These are phyloP conservation scores for Graphiopsis chlorocephala DNA, from an alignment of 2,329 filamentous ascomycete species.

Conservation along the genomic window DNA sequence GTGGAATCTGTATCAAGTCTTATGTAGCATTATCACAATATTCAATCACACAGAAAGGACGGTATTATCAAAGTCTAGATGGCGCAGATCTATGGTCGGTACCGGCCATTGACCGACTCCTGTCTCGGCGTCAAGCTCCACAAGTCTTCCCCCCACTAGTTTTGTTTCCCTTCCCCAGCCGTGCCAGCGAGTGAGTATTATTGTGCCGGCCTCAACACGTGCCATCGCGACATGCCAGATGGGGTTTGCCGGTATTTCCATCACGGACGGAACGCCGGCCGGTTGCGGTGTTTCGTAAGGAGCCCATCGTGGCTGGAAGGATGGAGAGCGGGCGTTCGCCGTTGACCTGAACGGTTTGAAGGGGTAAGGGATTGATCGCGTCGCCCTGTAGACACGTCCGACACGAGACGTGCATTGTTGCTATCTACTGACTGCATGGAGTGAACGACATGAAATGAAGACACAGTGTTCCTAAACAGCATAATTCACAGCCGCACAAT, in stretches of 20 bases:
- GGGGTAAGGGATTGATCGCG: conserved; percentile 4
- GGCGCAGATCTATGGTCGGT: conserved; percentile 1
- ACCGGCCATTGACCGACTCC: background rate
- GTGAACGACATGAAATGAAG: background rate
- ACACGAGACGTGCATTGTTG: background rate
- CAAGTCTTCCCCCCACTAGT: background rate
- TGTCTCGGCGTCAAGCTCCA: background rate
- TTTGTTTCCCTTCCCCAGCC: background rate
- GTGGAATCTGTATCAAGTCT: background rate
- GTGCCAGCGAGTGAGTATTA: background rate
- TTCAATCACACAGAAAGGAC: background rate
- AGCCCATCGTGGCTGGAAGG: background rate
- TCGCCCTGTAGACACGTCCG: background rate
- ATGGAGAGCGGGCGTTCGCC: background rate
- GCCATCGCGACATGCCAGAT: background rate
- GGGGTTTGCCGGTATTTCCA: background rate
- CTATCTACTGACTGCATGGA: background rate
- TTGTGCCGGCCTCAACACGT: background rate
- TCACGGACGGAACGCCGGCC: background rate
- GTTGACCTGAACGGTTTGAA: background rate
- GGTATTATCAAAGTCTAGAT: background rate
- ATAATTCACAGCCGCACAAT: background rate
- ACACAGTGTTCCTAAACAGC: background rate
- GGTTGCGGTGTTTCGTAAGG: background rate
- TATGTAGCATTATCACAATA: conserved; percentile 7